These are phyloP conservation scores for Ganoderma boninense DNA, from an alignment of 1,284 basidiomycete species.

Conservation along the genomic window DNA sequence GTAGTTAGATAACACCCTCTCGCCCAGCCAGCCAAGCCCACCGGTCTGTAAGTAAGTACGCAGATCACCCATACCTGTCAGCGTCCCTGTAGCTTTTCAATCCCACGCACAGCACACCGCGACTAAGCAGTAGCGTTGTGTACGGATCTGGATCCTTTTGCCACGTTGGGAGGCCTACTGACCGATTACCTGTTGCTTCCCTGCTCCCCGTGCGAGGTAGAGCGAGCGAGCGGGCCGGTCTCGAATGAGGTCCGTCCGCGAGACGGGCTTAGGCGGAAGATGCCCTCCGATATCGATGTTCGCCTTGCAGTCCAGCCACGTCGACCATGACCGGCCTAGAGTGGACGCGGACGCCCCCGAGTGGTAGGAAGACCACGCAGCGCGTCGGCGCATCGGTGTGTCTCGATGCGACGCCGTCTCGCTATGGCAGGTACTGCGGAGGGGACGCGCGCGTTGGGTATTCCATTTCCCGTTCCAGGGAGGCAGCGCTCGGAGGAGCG, in stretches of 20 bases:
- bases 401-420: not conserved
- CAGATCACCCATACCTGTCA: not conserved
- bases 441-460: slow-evolving; percentile 14
- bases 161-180: not conserved
- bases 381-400: not conserved
- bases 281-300: not conserved
- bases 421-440: slow-evolving; percentile 29
- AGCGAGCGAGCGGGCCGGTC: slow-evolving; percentile 7
- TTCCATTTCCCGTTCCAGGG: not conserved
- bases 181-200: slow-evolving; percentile 8
- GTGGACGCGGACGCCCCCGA: not conserved
- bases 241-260: not conserved
- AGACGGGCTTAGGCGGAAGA: not conserved
- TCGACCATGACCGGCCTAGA: not conserved
- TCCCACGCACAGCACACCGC: not conserved
- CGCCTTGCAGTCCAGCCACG: not conserved
- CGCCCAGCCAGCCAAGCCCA: not conserved
- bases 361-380: not conserved
- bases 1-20: slow-evolving; percentile 1
- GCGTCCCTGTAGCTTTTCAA: not conserved
- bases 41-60: not conserved
- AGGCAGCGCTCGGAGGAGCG: slow-evolving; percentile 7
- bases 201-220: not conserved
- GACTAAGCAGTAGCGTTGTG: not conserved
- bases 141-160: not conserved